phyloP scores from a whole-genome alignment of 306 rosid species.

The Acacia acuminata region DNA sequence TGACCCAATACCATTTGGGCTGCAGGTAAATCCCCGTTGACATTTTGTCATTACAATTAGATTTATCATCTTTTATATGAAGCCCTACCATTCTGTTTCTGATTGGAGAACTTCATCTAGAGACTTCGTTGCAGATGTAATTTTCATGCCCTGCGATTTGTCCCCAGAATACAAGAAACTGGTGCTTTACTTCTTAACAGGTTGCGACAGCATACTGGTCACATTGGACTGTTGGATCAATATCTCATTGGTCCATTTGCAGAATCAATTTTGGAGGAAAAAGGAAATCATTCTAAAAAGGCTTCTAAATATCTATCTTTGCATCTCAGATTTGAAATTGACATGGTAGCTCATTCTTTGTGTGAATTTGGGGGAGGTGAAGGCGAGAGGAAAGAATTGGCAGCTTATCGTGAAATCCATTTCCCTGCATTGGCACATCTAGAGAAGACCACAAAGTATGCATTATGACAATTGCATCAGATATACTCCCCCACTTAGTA shows the following conservation, averaged over 20 bases:
- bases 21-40: conserved; percentile 70
- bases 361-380: conserved; percentile 98
- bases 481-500: conserved; percentile 10
- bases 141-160: conserved; percentile 91
- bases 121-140: conserved; percentile 99
- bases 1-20: conserved; percentile 82
- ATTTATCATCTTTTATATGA: conserved; percentile 28
- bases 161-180: conserved; percentile 87
- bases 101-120: conserved; percentile 88
- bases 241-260: conserved; percentile 73
- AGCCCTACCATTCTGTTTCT: conserved; percentile 58
- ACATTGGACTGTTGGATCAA: conserved; percentile 67
- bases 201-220: conserved; percentile 61
- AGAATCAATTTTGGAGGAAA: conserved; percentile 41
- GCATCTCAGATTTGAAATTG: conserved; percentile 98
- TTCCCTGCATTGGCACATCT: conserved; percentile 80
- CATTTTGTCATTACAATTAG: conserved; percentile 20
- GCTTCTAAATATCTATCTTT: conserved; percentile 82
- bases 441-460: conserved; percentile 73
- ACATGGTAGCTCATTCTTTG: conserved; percentile 97
- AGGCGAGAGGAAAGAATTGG: conserved; percentile 82
- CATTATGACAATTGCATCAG: conserved; percentile 22
- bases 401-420: conserved; percentile 88
- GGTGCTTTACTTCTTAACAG: conserved; percentile 91
- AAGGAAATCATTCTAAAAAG: conserved; percentile 50